These are phyloP conservation scores for Rauvolfia tetraphylla DNA, from an alignment of 257 asterid genomes.

Conservation along the genomic window DNA sequence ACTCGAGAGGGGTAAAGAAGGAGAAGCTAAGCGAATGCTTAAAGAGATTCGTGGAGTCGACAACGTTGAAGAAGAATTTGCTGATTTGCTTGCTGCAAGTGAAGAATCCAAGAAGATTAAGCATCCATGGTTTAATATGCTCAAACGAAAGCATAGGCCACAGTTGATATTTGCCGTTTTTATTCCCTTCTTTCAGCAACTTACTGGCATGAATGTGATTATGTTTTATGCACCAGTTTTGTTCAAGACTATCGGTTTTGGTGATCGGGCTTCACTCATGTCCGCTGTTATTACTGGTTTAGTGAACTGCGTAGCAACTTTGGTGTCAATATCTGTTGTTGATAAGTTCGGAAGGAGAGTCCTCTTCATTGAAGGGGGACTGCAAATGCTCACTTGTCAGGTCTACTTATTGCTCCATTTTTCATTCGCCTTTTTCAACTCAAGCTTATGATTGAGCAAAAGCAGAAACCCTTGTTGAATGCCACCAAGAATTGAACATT, in stretches of 20 bases:
- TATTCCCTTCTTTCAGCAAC: conserved; percentile 70
- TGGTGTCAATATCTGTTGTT: conserved; percentile 53
- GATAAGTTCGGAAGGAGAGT: conserved; percentile 69
- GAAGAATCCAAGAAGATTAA: conserved; percentile 50
- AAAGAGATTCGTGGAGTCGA: conserved; percentile 46
- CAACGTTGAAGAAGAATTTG: conserved; percentile 64
- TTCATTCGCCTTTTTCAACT: no score
- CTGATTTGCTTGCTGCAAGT: conserved; percentile 54
- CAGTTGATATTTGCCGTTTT: conserved; percentile 58
- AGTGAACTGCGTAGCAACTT: conserved; percentile 45
- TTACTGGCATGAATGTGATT: conserved; percentile 82
- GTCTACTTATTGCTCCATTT: no score
- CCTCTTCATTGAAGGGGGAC: conserved; percentile 62
- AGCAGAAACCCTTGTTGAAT: no score
- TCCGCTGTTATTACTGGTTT: conserved; percentile 44
- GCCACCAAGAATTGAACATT: not conserved
- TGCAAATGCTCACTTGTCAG: conserved; percentile 61
- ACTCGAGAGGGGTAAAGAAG: conserved; percentile 60
- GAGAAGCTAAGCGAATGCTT: conserved; percentile 44
- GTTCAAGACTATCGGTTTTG: conserved; percentile 70
- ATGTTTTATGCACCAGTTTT: conserved; percentile 77
- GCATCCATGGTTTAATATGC: conserved; percentile 62
- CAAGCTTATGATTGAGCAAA: no score
- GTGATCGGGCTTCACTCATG: conserved; percentile 54
- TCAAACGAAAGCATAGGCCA: conserved; percentile 51